phyloP scores from a whole-genome alignment of 73 alveolate species.

The Symbiodinium natans region DNA sequence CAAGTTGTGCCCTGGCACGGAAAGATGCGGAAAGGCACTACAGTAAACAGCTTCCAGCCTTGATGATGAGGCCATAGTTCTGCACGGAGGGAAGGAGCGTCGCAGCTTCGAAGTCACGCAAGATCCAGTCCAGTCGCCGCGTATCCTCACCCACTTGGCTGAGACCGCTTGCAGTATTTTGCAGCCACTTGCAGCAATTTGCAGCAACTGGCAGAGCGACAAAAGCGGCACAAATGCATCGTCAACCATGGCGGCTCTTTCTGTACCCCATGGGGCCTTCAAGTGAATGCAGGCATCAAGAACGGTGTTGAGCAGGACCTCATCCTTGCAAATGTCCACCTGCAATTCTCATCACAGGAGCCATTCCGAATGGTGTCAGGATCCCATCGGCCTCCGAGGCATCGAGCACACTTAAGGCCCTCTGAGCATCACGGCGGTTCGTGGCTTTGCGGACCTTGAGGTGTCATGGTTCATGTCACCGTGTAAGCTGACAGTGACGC shows the following conservation, averaged over 20 bases:
- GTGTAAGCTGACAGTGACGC: no score
- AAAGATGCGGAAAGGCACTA: no score
- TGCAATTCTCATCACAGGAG: background rate
- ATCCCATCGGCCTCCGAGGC: conserved; percentile 31
- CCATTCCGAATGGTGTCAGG: background rate
- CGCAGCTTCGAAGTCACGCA: conserved; percentile 54
- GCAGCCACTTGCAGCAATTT: no score
- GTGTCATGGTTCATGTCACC: no score
- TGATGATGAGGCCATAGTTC: conserved; percentile 72
- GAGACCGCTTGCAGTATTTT: no score
- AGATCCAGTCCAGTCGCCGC: conserved; percentile 26
- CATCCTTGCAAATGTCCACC: conserved; percentile 86
- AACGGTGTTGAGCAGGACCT: conserved; percentile 74
- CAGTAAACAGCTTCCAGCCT: background rate
- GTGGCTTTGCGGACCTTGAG: conserved; percentile 59
- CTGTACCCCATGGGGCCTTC: no score
- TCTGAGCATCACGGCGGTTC: conserved; percentile 48
- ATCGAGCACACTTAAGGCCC: conserved; percentile 64
- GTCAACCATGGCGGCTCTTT: no score
- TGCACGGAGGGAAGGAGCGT: conserved; percentile 55
- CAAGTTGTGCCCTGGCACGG: background rate
- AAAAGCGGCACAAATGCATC: no score
- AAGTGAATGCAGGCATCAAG: conserved; percentile 67
- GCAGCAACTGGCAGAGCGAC: background rate
- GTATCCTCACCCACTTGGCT: no score